phyloP scores from a whole-genome alignment of 2,329 filamentous ascomycete species.

The Monilinia vaccinii-corymbosi region DNA sequence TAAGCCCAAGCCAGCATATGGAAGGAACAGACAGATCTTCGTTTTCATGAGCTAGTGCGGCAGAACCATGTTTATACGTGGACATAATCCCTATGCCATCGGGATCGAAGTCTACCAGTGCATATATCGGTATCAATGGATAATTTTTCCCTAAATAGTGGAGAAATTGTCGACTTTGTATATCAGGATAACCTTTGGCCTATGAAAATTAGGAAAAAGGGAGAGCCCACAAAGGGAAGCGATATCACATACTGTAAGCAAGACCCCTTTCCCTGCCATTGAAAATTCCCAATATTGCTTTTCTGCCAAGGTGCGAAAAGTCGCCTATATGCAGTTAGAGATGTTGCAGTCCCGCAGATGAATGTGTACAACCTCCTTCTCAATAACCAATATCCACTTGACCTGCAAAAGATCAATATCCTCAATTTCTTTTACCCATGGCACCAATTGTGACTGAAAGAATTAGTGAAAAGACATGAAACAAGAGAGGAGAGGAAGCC shows the following conservation, averaged over 20 bases:
- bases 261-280: constrained; percentile 46
- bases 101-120: constrained; percentile 66
- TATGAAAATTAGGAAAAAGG: constrained; percentile 27
- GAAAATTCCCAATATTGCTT: constrained; percentile 45
- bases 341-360: neutral
- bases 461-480: neutral
- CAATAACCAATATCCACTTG: constrained; percentile 63
- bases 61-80: constrained; percentile 66
- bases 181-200: constrained; percentile 77
- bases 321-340: constrained; percentile 47
- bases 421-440: constrained; percentile 41
- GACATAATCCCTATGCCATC: constrained; percentile 65
- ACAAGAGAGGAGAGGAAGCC: neutral
- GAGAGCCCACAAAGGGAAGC: neutral
- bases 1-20: constrained; percentile 56
- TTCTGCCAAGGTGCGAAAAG: constrained; percentile 57
- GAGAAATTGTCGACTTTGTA: constrained; percentile 59
- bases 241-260: constrained; percentile 49
- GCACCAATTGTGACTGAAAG: constrained; percentile 50
- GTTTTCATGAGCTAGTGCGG: constrained; percentile 50
- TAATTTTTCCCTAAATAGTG: constrained; percentile 39
- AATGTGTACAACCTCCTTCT: constrained; percentile 56
- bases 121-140: constrained; percentile 48
- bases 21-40: constrained; percentile 37
- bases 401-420: constrained; percentile 40